Percentiles rank a stretch among this genome's conserved stretches.
phyloP scores from a whole-genome alignment of 2,329 filamentous ascomycete genomes.

The Hypoxylon sp. region DNA sequence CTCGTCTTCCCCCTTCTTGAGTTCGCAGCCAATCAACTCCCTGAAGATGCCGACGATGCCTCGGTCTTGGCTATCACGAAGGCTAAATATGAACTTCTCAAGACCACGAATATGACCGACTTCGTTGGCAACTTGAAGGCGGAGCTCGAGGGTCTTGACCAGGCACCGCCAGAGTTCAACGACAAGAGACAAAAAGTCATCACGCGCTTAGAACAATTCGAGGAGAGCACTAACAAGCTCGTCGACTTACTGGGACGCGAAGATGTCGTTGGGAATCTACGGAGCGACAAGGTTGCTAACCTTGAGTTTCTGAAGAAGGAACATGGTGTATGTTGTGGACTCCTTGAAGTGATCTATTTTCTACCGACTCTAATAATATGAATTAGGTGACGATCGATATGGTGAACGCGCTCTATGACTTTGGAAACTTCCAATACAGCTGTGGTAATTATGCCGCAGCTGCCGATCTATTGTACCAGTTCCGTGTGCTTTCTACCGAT shows the following conservation, averaged over 20 bases:
- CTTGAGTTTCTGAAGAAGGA: conserved; percentile 98
- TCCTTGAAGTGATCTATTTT: not conserved
- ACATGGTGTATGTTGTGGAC: conserved; percentile 77
- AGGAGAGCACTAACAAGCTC: conserved; percentile 91
- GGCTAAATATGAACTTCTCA: conserved; percentile 93
- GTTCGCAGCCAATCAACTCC: conserved; percentile 86
- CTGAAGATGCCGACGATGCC: conserved; percentile 75
- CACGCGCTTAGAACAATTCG: conserved; percentile 83
- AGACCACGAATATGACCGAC: conserved; percentile 99
- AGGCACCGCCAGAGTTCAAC: conserved; percentile 86
- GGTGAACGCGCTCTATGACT: conserved; percentile 96
- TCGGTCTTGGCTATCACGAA: conserved; percentile 80
- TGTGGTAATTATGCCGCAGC: conserved; percentile 94
- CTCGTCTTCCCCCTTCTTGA: conserved; percentile 97
- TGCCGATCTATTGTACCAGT: conserved; percentile 94
- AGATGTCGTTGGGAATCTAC: conserved; percentile 89
- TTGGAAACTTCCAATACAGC: conserved; percentile 97
- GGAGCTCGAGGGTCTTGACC: conserved; percentile 85
- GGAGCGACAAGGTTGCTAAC: conserved; percentile 98
- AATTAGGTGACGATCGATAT: conserved; percentile 87
- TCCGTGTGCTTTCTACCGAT: conserved; percentile 97
- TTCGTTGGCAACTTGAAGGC: conserved; percentile 94
- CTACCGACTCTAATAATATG: conserved; percentile 31
- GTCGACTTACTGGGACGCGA: conserved; percentile 88
- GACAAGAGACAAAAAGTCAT: conserved; percentile 93